phyloP scores from a whole-genome alignment of 2,329 filamentous ascomycete genomes.

The Thielaviopsis populi region DNA sequence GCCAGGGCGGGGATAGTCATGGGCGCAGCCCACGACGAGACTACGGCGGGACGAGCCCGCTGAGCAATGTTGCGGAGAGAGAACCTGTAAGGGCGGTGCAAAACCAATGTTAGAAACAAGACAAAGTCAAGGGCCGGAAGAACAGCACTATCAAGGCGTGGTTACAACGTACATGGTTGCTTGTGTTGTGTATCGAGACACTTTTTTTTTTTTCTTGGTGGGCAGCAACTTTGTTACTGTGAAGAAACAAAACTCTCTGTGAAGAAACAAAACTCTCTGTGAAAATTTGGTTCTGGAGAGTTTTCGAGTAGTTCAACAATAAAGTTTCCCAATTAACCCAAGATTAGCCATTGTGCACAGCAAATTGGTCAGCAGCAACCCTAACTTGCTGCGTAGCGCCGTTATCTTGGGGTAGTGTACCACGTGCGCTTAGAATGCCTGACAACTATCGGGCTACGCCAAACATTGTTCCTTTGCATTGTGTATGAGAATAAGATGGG shows the following conservation, averaged over 20 bases:
- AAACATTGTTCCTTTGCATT: too few relatives aligned
- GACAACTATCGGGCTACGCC: neutral
- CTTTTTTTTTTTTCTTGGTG: neutral
- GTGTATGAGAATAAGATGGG: too few relatives aligned
- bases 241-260: neutral
- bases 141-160: neutral
- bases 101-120: neutral
- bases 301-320: neutral
- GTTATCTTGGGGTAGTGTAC: neutral
- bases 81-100: constrained; percentile 1
- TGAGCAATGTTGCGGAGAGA: constrained; percentile 12
- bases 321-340: constrained; percentile 1
- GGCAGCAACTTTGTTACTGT: neutral
- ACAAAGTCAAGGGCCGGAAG: neutral
- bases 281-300: neutral
- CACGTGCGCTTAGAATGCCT: neutral
- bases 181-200: neutral
- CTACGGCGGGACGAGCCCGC: constrained; percentile 12
- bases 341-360: constrained; percentile 1
- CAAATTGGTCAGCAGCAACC: neutral
- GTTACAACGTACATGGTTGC: neutral
- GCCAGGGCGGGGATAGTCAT: neutral
- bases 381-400: neutral
- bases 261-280: neutral
- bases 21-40: constrained; percentile 4